Percentiles rank a stretch among this genome's conserved stretches.
phyloP scores from a whole-genome alignment of 1,284 basidiomycete species.

The Sphaerobolus stellatus region DNA sequence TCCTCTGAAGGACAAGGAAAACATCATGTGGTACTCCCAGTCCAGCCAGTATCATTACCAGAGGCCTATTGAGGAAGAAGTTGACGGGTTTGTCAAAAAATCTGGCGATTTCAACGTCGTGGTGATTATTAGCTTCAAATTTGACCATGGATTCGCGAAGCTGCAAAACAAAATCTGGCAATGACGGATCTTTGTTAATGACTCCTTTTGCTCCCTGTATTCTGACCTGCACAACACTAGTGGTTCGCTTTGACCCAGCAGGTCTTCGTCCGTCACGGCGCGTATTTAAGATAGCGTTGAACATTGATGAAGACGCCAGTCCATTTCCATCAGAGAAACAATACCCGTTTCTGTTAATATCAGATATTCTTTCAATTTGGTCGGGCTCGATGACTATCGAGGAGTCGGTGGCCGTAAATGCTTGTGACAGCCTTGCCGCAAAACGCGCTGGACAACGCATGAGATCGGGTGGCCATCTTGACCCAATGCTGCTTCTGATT shows the following conservation, averaged over 20 bases:
- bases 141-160: slow-evolving; percentile 63
- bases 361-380: slow-evolving; percentile 45
- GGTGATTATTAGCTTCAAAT: slow-evolving; percentile 48
- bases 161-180: slow-evolving; percentile 46
- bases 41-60: slow-evolving; percentile 67
- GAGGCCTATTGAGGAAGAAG: slow-evolving; percentile 64
- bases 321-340: slow-evolving; percentile 51
- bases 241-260: slow-evolving; percentile 19
- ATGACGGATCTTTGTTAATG: slow-evolving; percentile 52
- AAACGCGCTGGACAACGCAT: slow-evolving; percentile 67
- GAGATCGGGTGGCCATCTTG: slow-evolving; percentile 50
- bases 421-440: slow-evolving; percentile 68
- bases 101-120: slow-evolving; percentile 61
- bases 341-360: slow-evolving; percentile 39
- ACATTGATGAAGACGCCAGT: slow-evolving; percentile 39
- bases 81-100: slow-evolving; percentile 59
- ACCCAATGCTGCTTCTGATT: slow-evolving; percentile 56
- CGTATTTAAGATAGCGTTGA: slow-evolving; percentile 33
- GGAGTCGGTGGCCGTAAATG: slow-evolving; percentile 69
- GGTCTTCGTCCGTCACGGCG: slow-evolving; percentile 15
- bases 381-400: slow-evolving; percentile 52
- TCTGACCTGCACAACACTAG: slow-evolving; percentile 55
- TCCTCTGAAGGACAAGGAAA: slow-evolving; percentile 56
- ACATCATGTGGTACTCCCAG: slow-evolving; percentile 51
- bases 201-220: slow-evolving; percentile 64